Base-by-base conservation (phyloP, 495 filamentous ascomycete species). In the Stereocaulon alpinum region DNA sequence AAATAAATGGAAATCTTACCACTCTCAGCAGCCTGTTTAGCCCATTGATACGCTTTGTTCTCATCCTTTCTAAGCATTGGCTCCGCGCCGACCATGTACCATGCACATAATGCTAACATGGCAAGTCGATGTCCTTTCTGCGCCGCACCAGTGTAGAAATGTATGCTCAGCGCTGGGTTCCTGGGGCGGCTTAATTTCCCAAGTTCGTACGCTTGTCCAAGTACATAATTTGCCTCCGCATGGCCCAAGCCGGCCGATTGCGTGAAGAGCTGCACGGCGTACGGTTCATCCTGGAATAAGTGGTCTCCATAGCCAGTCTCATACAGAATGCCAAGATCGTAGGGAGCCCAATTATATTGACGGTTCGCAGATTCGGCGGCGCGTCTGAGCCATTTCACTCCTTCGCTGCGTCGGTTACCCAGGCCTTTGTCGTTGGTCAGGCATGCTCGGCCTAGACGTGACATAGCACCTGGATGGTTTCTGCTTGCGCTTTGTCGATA, bases 21-120 rank as follows among this genome's bases (percentile, higher is more conserved):
- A 41, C 18, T 75, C 61, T 92, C 83, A 40, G 91, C 91, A 45
- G 93, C 90, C 61, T 82, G 84, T 69, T 80, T 79, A 30, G 93
- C 93, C 93, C 93, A 99, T 69, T 95, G 90, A 69, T 91, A 97
- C 4, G 93, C 93, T 70, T 99, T 94, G 55, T 85, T 84, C 71
- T 97, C 94, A 63, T 97, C 91, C 71, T 91, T 95, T 58, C 94
- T 89, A 30, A 99, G 73, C 18, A 96, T 83, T 0, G 93, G 93
- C 65, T 91, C 88, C 9, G 93, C 94, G 1, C 93, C 93, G 10
- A 97, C 87, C 72, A 99, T 85, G 70, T 96, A 99, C 93, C 93
- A 99, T 15, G 93, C 93, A 69, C 93, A 97, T 27, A 99, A 79
- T n/a, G 90, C 91, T 91, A 99, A 95, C 92, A 96, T 96, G n/a